Conservation (phyloP, 352 stramenopile species). For the Globisporangium radiosum region DNA sequence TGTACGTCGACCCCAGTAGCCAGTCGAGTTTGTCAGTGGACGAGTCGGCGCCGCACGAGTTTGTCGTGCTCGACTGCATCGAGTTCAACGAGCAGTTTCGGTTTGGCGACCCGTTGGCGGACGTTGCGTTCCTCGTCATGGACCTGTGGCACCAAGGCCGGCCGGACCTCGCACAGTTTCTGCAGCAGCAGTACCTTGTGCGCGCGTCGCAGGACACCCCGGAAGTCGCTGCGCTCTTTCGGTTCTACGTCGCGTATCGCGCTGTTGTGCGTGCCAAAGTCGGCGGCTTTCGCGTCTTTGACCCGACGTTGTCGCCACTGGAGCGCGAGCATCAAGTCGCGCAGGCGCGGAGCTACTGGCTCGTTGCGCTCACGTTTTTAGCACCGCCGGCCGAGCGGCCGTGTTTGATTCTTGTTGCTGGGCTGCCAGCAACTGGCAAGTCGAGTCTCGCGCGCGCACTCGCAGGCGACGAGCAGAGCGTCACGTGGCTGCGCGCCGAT, state of each 20-base stretch:
- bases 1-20: conserved; percentile 36
- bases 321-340: conserved; percentile 32
- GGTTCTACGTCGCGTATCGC: conserved; percentile 62
- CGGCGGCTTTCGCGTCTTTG: conserved; percentile 52
- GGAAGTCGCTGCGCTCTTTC: conserved; percentile 39
- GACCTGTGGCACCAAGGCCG: conserved; percentile 56
- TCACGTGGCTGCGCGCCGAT: conserved; percentile 57
- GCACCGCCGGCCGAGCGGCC: conserved; percentile 32
- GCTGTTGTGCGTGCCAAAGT: conserved; percentile 68
- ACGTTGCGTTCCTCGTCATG: conserved; percentile 67
- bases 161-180: conserved; percentile 37
- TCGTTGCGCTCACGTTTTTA: conserved; percentile 54
- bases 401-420: conserved; percentile 47
- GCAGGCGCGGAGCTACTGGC: conserved; percentile 51
- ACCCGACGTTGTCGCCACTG: conserved; percentile 31
- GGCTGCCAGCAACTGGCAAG: conserved; percentile 58
- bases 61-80: conserved; percentile 68
- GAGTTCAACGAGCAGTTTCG: conserved; percentile 81
- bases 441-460: conserved; percentile 53
- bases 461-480: conserved; percentile 25
- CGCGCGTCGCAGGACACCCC: conserved; percentile 38
- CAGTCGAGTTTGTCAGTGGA: background rate
- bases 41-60: conserved; percentile 3
- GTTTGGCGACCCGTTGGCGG: conserved; percentile 54
- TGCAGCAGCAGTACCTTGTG: conserved; percentile 52